These are phyloP conservation scores for Nicotiana tabacum DNA, from an alignment of 257 asterid species.

Conservation along the genomic window DNA sequence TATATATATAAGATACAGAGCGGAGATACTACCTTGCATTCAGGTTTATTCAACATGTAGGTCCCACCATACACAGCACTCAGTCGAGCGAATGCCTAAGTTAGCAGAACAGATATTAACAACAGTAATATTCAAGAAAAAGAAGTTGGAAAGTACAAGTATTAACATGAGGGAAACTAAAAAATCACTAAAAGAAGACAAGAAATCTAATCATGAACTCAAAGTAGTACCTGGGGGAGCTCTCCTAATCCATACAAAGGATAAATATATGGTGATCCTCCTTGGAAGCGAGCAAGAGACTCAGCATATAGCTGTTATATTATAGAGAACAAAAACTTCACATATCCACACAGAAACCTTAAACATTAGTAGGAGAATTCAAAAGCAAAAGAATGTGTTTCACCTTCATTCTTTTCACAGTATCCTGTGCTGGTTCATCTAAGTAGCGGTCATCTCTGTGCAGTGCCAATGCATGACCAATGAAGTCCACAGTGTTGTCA, in stretches of 20 bases:
- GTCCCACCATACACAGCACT: slow-evolving; percentile 99
- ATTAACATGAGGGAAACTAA: background rate
- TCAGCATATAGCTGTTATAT: slow-evolving; percentile 78
- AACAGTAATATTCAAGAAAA: background rate
- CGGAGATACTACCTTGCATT: slow-evolving; percentile 64
- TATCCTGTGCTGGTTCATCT: slow-evolving; percentile 79
- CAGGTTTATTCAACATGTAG: slow-evolving; percentile 92
- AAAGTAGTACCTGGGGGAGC: slow-evolving; percentile 79
- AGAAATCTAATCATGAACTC: background rate
- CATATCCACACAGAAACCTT: slow-evolving; percentile 7
- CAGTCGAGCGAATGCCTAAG: slow-evolving; percentile 91
- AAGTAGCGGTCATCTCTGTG: slow-evolving; percentile 86
- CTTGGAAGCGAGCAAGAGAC: slow-evolving; percentile 89
- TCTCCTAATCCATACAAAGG: slow-evolving; percentile 96
- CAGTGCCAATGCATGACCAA: slow-evolving; percentile 91
- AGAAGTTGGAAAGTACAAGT: background rate
- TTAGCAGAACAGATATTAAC: background rate
- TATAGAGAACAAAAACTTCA: background rate
- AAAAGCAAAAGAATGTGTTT: background rate
- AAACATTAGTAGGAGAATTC: background rate
- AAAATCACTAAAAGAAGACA: background rate
- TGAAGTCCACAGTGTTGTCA: slow-evolving; percentile 86
- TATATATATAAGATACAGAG: too few relatives aligned
- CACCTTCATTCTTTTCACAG: slow-evolving; percentile 92
- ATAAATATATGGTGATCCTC: slow-evolving; percentile 96